Conservation (phyloP, 257 asterid species). For the Misopates orontium region DNA sequence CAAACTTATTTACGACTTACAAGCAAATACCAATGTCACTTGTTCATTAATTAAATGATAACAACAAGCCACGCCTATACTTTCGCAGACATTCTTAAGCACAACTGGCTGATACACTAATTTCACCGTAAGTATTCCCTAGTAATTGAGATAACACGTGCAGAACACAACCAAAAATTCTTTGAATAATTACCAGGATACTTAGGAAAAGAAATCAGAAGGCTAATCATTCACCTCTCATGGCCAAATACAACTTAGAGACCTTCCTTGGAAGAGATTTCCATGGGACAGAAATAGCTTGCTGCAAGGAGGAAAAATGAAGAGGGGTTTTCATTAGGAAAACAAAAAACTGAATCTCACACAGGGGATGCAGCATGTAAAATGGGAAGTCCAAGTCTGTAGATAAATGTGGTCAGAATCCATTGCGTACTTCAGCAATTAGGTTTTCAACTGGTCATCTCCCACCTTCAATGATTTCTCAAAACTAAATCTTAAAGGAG, state of each 20-base stretch:
- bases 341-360: constrained; percentile 6
- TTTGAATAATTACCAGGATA: constrained; percentile 1
- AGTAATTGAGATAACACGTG: not conserved
- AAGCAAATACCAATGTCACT: not conserved
- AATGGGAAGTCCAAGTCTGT: not conserved
- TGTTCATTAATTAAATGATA: constrained; percentile 1
- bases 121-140: not conserved
- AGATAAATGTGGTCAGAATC: not conserved
- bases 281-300: constrained; percentile 90
- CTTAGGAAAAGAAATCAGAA: constrained; percentile 9
- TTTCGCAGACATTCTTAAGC: not conserved
- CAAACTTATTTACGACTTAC: not conserved
- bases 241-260: constrained; percentile 79
- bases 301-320: constrained; percentile 43
- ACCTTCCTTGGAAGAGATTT: constrained; percentile 76
- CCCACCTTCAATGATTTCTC: not conserved
- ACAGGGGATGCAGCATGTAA: constrained; percentile 1
- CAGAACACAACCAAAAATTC: not conserved
- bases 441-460: not conserved
- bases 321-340: constrained; percentile 23
- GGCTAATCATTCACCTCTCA: constrained; percentile 66
- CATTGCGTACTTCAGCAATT: not conserved
- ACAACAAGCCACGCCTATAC: not conserved
- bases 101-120: constrained; percentile 2
- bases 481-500: not conserved